Conservation (phyloP, 805 yeast species). For the Yamadazyma akitaensis region DNA sequence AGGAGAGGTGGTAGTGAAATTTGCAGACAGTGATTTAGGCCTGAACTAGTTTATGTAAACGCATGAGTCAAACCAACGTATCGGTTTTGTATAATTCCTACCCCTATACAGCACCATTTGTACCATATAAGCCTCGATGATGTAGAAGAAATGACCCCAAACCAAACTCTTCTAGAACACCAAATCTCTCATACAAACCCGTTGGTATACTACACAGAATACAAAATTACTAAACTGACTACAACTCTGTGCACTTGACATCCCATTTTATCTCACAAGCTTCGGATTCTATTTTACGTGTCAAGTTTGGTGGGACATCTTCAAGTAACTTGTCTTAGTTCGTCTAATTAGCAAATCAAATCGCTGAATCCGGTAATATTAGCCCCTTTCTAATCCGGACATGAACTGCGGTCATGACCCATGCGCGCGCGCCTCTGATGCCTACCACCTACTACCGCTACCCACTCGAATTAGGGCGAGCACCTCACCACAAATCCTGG, state of each 20-base stretch:
- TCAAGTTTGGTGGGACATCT: neutral
- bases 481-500: no score
- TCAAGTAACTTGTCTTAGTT: neutral
- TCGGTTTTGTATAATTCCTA: no score
- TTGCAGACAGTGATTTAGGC: neutral
- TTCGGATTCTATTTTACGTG: neutral
- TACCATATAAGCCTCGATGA: neutral
- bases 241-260: no score
- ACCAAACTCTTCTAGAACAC: no score
- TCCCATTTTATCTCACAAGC: no score
- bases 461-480: neutral
- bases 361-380: neutral
- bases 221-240: no score
- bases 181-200: no score
- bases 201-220: no score
- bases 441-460: neutral
- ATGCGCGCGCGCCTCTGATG: neutral
- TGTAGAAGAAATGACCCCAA: no score
- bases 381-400: conserved; percentile 1
- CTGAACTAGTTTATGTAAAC: neutral
- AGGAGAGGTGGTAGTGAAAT: neutral
- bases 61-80: no score
- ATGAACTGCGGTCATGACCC: neutral
- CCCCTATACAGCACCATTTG: neutral
- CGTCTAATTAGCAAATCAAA: conserved; percentile 2